These are phyloP conservation scores for Epichloe scottii DNA, from an alignment of 2,329 filamentous ascomycete genomes.

Conservation along the genomic window DNA sequence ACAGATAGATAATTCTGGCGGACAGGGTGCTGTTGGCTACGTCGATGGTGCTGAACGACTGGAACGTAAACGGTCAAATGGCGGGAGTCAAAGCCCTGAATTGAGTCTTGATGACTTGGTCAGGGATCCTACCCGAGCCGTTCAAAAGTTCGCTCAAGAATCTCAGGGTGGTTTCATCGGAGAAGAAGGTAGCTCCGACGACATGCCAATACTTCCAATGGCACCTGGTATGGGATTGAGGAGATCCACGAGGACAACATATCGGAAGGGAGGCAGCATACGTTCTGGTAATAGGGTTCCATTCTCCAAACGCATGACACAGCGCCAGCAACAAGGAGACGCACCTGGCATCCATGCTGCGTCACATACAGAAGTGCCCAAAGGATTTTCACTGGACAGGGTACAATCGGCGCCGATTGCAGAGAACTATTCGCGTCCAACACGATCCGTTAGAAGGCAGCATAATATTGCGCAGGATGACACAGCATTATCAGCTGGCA, in stretches of 20 bases:
- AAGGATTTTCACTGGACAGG: slow-evolving; percentile 41
- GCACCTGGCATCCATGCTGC: slow-evolving; percentile 12
- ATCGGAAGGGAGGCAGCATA: slow-evolving; percentile 73
- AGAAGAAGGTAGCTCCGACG: slow-evolving; percentile 41
- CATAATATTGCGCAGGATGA: slow-evolving; percentile 35
- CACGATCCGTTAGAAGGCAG: slow-evolving; percentile 30
- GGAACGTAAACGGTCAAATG: slow-evolving; percentile 57
- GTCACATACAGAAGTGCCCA: slow-evolving; percentile 32
- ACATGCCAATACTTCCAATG: slow-evolving; percentile 76
- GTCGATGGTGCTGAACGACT: slow-evolving; percentile 73
- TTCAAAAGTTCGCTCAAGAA: slow-evolving; percentile 54
- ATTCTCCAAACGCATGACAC: slow-evolving; percentile 58
- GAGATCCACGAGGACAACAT: slow-evolving; percentile 83
- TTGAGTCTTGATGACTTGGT: slow-evolving; percentile 72
- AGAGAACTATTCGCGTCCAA: slow-evolving; percentile 52
- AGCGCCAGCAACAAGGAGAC: slow-evolving; percentile 50
- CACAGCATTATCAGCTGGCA: slow-evolving; percentile 31
- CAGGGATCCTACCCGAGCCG: slow-evolving; percentile 60
- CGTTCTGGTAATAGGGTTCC: slow-evolving; percentile 64
- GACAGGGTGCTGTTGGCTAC: slow-evolving; percentile 49
- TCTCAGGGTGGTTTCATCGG: slow-evolving; percentile 31
- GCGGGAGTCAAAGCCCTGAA: slow-evolving; percentile 40
- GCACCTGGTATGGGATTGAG: slow-evolving; percentile 69
- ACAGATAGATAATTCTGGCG: slow-evolving; percentile 66
- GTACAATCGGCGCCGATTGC: slow-evolving; percentile 58